Base-by-base conservation (phyloP, 179 eudicot genomes). In the Silene coronaria region DNA sequence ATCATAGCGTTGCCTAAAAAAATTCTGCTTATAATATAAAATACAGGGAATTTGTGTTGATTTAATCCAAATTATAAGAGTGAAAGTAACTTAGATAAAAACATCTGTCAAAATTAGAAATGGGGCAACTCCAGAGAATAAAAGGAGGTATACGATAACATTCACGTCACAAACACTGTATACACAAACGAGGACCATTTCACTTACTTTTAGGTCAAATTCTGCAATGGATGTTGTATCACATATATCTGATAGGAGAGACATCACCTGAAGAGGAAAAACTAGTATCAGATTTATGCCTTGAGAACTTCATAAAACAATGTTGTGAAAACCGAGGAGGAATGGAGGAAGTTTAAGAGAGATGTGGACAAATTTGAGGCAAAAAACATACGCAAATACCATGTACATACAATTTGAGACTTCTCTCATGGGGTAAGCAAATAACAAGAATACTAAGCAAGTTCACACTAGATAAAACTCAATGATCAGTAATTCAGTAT, bases 141-240 rank as follows among this genome's bases (percentile, higher is more conserved):
- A 5, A 21, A 53, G 58, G 6, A 53, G 58, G 58, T 3, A 53
- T 16, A 53, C 58, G 5, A 14, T 55, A n/a, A n/a, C 59, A n/a
- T 5, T 28, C 11, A 42, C 16, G 0, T 67, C 61, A 59, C 64
- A 74, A 30, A 11, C 34, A 53, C 14, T 0, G 42, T n/a, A 67
- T n/a, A 70, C 3, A 51, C n/a, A 45, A 48, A 12, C 7, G 42
- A 70, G 72, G 72, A 19, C 1, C 13, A 69, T 46, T 21, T 24
- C 58, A 21, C 93, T 87, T 83, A 91, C 97, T 78, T 92, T 92
- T 51, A 92, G 75, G 75, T 92, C 94, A 82, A 92, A 75, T 79
- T 92, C 96, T 5, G 90, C 94, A 74, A 92, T 78, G 63, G 96
- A 89, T 46, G 87, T 86, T 77, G 91, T 89, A 77, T 89, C 94